phyloP scores from a whole-genome alignment of 371 early-diverging fungal genomes.

The Mucor saturninus region DNA sequence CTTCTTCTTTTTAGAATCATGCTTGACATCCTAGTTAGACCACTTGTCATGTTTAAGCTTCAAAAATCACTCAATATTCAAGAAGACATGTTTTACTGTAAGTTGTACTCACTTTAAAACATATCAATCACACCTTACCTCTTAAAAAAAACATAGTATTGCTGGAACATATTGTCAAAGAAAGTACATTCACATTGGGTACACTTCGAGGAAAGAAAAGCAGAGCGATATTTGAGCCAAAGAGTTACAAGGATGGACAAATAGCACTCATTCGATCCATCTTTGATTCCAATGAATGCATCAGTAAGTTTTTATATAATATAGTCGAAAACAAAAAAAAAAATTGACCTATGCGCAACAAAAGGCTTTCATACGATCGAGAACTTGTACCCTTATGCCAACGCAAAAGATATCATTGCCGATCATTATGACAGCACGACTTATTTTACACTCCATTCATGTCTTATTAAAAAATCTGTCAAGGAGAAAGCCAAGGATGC shows the following conservation, averaged over 20 bases:
- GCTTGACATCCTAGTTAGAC: constrained; percentile 2
- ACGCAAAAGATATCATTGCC: constrained; percentile 20
- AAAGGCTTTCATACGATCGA: constrained; percentile 21
- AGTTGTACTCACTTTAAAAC: background rate
- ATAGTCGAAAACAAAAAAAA: background rate
- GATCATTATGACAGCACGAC: constrained; percentile 8
- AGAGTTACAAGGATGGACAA: constrained; percentile 23
- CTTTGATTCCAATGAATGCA: constrained; percentile 26
- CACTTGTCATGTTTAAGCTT: constrained; percentile 18
- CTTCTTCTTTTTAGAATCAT: background rate
- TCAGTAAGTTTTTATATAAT: constrained; percentile 20
- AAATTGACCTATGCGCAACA: background rate
- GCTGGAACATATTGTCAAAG: constrained; percentile 25
- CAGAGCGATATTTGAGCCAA: constrained; percentile 28
- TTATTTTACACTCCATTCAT: constrained; percentile 17
- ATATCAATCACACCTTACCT: background rate
- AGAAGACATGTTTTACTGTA: constrained; percentile 35
- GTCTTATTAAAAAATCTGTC: constrained; percentile 19
- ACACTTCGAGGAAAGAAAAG: constrained; percentile 26
- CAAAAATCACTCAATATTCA: constrained; percentile 24
- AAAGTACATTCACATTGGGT: constrained; percentile 5
- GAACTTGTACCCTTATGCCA: constrained; percentile 21
- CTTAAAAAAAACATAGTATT: constrained; percentile 13
- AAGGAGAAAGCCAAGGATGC: constrained; percentile 12
- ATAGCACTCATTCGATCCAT: constrained; percentile 23